phyloP scores from a whole-genome alignment of 257 asterid species.

The Osmanthus fragrans region DNA sequence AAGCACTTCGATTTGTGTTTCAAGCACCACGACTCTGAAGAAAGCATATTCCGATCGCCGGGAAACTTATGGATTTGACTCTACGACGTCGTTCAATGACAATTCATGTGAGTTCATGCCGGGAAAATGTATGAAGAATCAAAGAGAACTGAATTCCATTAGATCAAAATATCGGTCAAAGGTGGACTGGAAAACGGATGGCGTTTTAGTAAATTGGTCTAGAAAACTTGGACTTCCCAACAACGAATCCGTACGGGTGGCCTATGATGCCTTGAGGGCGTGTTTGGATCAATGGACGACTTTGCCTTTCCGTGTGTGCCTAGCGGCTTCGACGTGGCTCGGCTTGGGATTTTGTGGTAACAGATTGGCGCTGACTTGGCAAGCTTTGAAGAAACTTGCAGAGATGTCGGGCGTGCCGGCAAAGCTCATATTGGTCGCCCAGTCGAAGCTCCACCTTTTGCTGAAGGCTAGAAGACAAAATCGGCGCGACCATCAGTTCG shows the following conservation, averaged over 20 bases:
- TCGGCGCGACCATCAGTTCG: constrained; percentile 34
- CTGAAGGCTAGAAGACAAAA: constrained; percentile 18
- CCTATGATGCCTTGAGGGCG: constrained; percentile 31
- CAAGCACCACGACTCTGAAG: constrained; percentile 39
- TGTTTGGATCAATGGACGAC: constrained; percentile 35
- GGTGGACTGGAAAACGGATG: constrained; percentile 30
- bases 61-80: constrained; percentile 4
- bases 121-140: background rate
- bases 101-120: background rate
- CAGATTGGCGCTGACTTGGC: constrained; percentile 25
- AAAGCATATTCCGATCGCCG: constrained; percentile 22
- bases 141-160: background rate
- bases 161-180: background rate
- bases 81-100: background rate
- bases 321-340: constrained; percentile 70
- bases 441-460: constrained; percentile 33
- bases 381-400: constrained; percentile 41
- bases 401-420: constrained; percentile 61
- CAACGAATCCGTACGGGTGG: constrained; percentile 28
- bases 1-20: constrained; percentile 37
- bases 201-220: constrained; percentile 52
- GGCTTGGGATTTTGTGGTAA: constrained; percentile 34
- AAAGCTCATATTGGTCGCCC: constrained; percentile 46
- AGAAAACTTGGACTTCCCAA: constrained; percentile 36
- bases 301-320: constrained; percentile 48